phyloP scores from a whole-genome alignment of 257 asterid species.

The Ocimum tenuiflorum region DNA sequence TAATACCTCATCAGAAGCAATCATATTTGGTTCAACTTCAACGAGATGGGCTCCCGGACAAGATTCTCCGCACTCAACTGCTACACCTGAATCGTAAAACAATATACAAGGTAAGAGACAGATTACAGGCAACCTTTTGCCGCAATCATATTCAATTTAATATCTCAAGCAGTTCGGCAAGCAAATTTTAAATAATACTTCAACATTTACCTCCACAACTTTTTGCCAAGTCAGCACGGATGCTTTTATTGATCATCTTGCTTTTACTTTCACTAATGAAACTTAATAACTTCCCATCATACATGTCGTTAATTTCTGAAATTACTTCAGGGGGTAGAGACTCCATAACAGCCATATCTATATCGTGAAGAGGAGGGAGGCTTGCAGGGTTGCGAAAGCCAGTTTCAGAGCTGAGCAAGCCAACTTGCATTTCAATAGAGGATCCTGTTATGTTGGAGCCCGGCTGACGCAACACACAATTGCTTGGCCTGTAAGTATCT shows the following conservation, averaged over 20 bases:
- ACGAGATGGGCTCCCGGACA: constrained; percentile 13
- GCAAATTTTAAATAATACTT: not conserved
- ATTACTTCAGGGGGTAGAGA: constrained; percentile 82
- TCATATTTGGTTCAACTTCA: constrained; percentile 23
- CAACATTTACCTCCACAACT: constrained; percentile 34
- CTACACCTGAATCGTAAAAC: constrained; percentile 24
- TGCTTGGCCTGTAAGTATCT: constrained; percentile 31
- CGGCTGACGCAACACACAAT: constrained; percentile 22
- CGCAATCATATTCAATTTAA: not conserved
- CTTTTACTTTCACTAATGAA: constrained; percentile 49
- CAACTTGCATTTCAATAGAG: constrained; percentile 27
- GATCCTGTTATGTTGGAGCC: constrained; percentile 26
- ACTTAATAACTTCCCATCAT: constrained; percentile 59
- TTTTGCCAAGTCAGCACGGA: constrained; percentile 14
- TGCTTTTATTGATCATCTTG: constrained; percentile 22
- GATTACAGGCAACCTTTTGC: not conserved
- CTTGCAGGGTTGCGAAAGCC: constrained; percentile 28
- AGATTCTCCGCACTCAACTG: constrained; percentile 24
- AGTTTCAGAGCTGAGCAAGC: constrained; percentile 39
- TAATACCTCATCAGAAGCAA: constrained; percentile 30
- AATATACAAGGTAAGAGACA: constrained; percentile 4
- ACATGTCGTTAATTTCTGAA: constrained; percentile 77
- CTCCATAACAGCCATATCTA: constrained; percentile 74
- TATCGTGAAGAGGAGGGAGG: constrained; percentile 79
- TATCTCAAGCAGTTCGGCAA: not conserved